Evolutionary conservation across 352 stramenopile species (phyloP), one percentile per base, ranked within the genome.

Genomic region (Phytophthora fragariaefolia): DNA sequence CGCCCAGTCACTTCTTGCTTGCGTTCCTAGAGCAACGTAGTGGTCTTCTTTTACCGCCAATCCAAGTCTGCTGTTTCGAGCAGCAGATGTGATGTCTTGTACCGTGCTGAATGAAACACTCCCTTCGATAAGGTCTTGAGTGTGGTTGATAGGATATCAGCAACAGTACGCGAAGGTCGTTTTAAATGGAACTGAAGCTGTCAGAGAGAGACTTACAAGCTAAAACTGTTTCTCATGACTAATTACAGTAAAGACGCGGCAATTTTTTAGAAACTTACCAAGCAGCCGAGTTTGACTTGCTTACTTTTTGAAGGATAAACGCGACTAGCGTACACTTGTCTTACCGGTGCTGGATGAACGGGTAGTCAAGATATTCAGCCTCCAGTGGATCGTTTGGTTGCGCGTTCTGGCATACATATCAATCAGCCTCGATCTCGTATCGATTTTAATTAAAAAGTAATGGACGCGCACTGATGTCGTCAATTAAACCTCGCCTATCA

Each of bases 311-410:
- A n/a, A n/a, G n/a, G n/a, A n/a, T n/a, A n/a, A n/a, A n/a, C n/a
- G n/a, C n/a, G n/a, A n/a, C n/a, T n/a, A n/a, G n/a, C n/a, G n/a
- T n/a, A n/a, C n/a, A n/a, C n/a, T n/a, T n/a, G n/a, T n/a, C 34
- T 61, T 63, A 73, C 15, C 68, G 62, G 28, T 66, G 54, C 38
- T 57, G 8, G 38, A 58, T 42, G 22, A 56, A 55, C 15, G 46
- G 70, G 42, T 76, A 76, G 58, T 76, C 64, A 0, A 51, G 51
- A 56, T 83, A 83, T 28, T 72, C 75, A 13, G 55, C 26, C 23
- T 63, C 63, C 9, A 60, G 28, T 1, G 53, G 46, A 30, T 53
- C 47, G 27, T 48, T 54, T 6, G 53, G 43, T 9, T 34, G 59
- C 10, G 65, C n/a, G n/a, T n/a, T n/a, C n/a, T n/a, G n/a, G n/a